phyloP scores from a whole-genome alignment of 2,329 filamentous ascomycete species.

The Kalmusia sp. region DNA sequence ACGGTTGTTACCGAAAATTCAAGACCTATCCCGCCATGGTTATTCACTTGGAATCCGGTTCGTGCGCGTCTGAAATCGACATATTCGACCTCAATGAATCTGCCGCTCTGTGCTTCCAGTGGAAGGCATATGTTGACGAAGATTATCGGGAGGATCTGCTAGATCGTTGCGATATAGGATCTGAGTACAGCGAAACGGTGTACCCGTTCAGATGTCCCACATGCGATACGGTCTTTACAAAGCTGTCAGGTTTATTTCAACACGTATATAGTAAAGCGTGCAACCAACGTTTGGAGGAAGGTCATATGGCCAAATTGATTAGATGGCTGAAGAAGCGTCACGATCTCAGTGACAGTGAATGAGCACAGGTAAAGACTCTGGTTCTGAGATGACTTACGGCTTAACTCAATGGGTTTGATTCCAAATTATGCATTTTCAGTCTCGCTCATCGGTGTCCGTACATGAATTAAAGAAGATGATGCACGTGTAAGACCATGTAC shows the following conservation, averaged over 20 bases:
- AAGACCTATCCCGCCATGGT: conserved; percentile 20
- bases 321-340: conserved; percentile 16
- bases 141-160: conserved; percentile 6
- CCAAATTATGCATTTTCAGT: too few species aligned
- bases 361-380: too few species aligned
- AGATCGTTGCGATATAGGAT: conserved; percentile 3
- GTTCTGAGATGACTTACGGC: too few species aligned
- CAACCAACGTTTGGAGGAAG: conserved; percentile 13
- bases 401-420: too few species aligned
- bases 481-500: too few species aligned
- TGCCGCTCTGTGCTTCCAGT: neutral
- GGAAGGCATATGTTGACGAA: conserved; percentile 1
- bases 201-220: conserved; percentile 7
- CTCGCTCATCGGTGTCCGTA: too few species aligned
- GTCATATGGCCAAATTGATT: conserved; percentile 18
- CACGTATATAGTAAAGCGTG: conserved; percentile 18
- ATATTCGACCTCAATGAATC: conserved; percentile 19
- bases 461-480: too few species aligned
- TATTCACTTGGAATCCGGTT: conserved; percentile 15
- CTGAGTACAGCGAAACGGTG: conserved; percentile 1
- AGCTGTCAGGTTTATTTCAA: conserved; percentile 18
- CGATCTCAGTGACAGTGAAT: conserved; percentile 7
- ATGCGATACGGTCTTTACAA: conserved; percentile 12
- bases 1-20: conserved; percentile 13
- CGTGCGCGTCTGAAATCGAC: conserved; percentile 5